Evolutionary conservation across 2,329 filamentous ascomycete species (phyloP), one percentile per base, ranked within the genome.

Genomic region (Neofusicoccum sp.): DNA sequence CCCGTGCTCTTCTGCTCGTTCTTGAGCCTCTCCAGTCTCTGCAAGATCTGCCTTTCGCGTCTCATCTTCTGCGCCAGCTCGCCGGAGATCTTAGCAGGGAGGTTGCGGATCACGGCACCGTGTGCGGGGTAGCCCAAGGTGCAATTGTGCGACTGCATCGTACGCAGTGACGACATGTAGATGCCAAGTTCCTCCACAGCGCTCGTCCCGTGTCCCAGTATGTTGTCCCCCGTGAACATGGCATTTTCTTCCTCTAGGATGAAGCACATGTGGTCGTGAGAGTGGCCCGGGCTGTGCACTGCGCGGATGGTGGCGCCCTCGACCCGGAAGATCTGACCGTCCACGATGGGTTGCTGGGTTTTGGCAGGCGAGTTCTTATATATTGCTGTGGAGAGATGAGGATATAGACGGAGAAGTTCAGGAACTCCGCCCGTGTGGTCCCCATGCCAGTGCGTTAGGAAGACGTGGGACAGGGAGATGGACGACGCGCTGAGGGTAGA

Each of bases 401-500:
- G 73, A 48, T 76, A 73, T 1, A 73, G 52, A 1, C 64, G 63
- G 0, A 80, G 12, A 1, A 80, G 71, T 63, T 79, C 77, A 0
- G 76, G 73, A 3, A 79, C 76, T 1, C 78, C 79, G 2, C 76
- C 77, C 2, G 77, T 76, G 59, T 81, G 79, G 64, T 81, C 79
- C 3, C 77, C 76, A 64, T 80, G 79, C 77, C 77, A 81, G 64
- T 81, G 79, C 0, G 78, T 78, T 3, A 80, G 66, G 1, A 80
- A 67, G 3, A 81, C 74, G 61, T 81, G 77, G 0, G 78, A 22
- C 22, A 22, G 22, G 22, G 22, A 22, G 22, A 22, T 22, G 22
- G 22, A 22, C 22, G 22, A 22, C 22, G 22, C 22, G 22, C 22
- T 22, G 1, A 22, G 22, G 22, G 22, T 22, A 22, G 22, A 22